Percentiles rank a stretch among this genome's conserved stretches.
Evolutionary conservation across 2,329 filamentous ascomycete genomes (phyloP).

Genomic region (Ascocoryne sarcoides): DNA sequence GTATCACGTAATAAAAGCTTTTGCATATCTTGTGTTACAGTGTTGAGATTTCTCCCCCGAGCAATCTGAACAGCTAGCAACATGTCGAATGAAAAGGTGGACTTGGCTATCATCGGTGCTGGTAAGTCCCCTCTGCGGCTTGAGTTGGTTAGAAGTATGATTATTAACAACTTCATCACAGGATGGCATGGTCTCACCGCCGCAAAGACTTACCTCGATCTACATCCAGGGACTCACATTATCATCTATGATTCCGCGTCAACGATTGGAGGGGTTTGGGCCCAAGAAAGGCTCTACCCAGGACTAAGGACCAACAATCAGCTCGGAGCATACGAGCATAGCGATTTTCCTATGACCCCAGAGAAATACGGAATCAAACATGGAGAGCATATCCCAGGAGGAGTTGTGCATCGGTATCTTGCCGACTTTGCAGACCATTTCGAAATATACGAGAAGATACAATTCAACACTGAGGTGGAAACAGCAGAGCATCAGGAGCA

Average conservation of each 20-base stretch:
- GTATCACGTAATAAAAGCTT: no score
- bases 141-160: not conserved
- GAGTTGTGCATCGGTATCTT: constrained; percentile 48
- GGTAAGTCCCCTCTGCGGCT: no score
- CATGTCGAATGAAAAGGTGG: not conserved
- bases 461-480: constrained; percentile 41
- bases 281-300: constrained; percentile 55
- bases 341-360: constrained; percentile 61
- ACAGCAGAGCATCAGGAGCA: constrained; percentile 34
- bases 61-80: not conserved
- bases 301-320: constrained; percentile 68
- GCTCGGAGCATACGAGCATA: constrained; percentile 62
- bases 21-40: no score
- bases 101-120: not conserved
- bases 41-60: no score
- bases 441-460: constrained; percentile 38
- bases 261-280: constrained; percentile 62
- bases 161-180: not conserved
- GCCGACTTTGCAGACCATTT: constrained; percentile 45
- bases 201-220: constrained; percentile 51
- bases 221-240: constrained; percentile 48
- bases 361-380: constrained; percentile 39
- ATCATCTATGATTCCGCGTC: constrained; percentile 48
- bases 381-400: constrained; percentile 51
- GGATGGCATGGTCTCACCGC: constrained; percentile 48